A percentile compares a stretch with the other conserved stretches of the same genome.
These are phyloP conservation scores for Thielaviopsis punctulata DNA, from an alignment of 2,329 filamentous ascomycete genomes.

Conservation along the genomic window DNA sequence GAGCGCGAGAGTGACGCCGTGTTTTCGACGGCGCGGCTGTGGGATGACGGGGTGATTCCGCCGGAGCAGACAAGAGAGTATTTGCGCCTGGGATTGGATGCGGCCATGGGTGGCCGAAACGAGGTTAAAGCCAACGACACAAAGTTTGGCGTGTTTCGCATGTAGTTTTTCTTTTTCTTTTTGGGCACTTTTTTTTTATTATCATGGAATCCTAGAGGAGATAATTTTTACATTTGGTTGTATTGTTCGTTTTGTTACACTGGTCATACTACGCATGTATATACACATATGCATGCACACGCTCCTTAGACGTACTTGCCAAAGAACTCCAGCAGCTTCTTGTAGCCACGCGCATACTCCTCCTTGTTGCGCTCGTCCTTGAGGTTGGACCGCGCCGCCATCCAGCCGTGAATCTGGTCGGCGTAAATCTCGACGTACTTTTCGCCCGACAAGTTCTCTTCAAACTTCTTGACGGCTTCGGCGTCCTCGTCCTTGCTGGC, in stretches of 20 bases:
- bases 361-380: constrained; percentile 37
- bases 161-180: constrained; percentile 31
- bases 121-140: constrained; percentile 43
- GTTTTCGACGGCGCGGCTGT: constrained; percentile 75
- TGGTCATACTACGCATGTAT: neutral
- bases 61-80: constrained; percentile 59
- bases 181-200: too few relatives aligned
- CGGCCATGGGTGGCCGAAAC: constrained; percentile 51
- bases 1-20: constrained; percentile 78
- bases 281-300: neutral
- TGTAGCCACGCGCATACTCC: constrained; percentile 45
- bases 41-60: constrained; percentile 72
- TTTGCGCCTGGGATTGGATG: constrained; percentile 53
- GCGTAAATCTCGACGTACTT: constrained; percentile 48
- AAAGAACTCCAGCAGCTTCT: constrained; percentile 41
- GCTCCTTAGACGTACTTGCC: constrained; percentile 28
- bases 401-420: constrained; percentile 58
- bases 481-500: constrained; percentile 47
- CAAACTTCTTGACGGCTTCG: constrained; percentile 38
- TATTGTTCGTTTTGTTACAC: neutral
- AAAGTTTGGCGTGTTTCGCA: constrained; percentile 67
- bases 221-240: neutral
- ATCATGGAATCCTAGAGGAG: too few relatives aligned
- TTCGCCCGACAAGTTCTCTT: constrained; percentile 32
- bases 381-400: constrained; percentile 48